These are phyloP conservation scores for Gossypium rotundifolium DNA, from an alignment of 345 rosid genomes.

Conservation along the genomic window DNA sequence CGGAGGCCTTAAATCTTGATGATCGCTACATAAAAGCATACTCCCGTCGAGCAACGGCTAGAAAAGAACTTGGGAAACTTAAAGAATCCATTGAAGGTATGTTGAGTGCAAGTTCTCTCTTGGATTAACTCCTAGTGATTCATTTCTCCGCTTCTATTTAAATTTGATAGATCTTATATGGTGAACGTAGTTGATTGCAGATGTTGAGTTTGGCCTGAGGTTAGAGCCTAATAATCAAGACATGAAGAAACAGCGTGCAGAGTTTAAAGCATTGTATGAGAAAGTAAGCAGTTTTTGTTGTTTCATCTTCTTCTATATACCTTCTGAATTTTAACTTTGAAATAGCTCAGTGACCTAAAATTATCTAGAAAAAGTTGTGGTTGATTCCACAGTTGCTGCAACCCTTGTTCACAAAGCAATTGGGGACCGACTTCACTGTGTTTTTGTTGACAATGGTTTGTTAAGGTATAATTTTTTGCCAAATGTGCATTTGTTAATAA, in stretches of 20 bases:
- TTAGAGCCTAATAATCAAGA: conserved; percentile 86
- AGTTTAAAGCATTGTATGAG: conserved; percentile 59
- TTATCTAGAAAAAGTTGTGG: conserved; percentile 15
- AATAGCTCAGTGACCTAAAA: not conserved
- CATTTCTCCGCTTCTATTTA: not conserved
- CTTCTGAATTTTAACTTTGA: not conserved
- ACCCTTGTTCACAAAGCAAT: conserved; percentile 95
- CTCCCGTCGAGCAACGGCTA: too few relatives aligned
- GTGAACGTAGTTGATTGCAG: conserved; percentile 39
- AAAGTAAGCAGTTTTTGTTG: conserved; percentile 37
- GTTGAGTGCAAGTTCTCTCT: too few relatives aligned
- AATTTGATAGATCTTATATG: conserved; percentile 16
- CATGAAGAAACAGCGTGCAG: conserved; percentile 69
- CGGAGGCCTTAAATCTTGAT: too few relatives aligned
- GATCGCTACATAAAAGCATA: too few relatives aligned
- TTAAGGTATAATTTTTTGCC: conserved; percentile 45
- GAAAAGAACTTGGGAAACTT: too few relatives aligned
- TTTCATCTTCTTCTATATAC: not conserved
- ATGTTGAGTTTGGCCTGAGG: conserved; percentile 79
- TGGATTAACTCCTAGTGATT: too few relatives aligned
- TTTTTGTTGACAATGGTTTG: conserved; percentile 91
- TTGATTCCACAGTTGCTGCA: conserved; percentile 97
- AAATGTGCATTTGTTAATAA: too few relatives aligned
- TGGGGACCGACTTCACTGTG: conserved; percentile 91
- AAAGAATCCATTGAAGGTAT: too few relatives aligned